A percentile compares a stretch with the other conserved stretches of the same genome.
Conservation (phyloP, 176 grass and related monocot genomes). For the Cenchrus americanus region DNA sequence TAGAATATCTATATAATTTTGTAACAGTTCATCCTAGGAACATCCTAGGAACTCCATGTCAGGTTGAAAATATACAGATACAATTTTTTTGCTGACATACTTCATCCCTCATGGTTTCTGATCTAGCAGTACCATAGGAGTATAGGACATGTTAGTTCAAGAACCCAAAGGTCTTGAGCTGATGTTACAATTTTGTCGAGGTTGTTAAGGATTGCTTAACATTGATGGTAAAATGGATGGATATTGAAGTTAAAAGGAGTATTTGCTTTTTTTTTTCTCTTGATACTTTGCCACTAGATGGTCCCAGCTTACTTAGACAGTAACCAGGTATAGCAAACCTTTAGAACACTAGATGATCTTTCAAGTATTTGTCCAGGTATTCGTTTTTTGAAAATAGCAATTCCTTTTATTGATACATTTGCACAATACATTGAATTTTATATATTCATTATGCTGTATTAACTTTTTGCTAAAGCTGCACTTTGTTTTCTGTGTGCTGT, state of each 20-base stretch:
- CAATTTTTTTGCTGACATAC: background rate
- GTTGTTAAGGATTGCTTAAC: background rate
- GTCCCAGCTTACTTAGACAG: background rate
- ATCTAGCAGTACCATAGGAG: background rate
- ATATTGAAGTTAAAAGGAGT: background rate
- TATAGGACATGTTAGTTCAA: background rate
- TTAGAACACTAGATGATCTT: background rate
- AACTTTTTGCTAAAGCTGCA: background rate
- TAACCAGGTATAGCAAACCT: background rate
- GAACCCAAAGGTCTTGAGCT: background rate
- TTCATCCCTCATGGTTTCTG: background rate
- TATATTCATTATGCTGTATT: slow-evolving; percentile 1
- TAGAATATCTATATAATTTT: background rate
- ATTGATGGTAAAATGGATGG: background rate
- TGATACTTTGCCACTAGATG: background rate
- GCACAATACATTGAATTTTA: background rate
- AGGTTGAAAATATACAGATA: background rate
- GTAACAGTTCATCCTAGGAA: background rate
- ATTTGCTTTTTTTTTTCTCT: background rate
- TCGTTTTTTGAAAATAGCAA: background rate
- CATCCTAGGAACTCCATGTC: background rate
- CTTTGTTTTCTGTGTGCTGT: slow-evolving; percentile 16
- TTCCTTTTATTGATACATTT: slow-evolving; percentile 1
- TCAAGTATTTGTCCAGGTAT: background rate
- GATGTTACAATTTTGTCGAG: background rate